Evolutionary conservation across 768 basidiomycete species (phyloP).

Genomic region (Suillus ampliporus): DNA sequence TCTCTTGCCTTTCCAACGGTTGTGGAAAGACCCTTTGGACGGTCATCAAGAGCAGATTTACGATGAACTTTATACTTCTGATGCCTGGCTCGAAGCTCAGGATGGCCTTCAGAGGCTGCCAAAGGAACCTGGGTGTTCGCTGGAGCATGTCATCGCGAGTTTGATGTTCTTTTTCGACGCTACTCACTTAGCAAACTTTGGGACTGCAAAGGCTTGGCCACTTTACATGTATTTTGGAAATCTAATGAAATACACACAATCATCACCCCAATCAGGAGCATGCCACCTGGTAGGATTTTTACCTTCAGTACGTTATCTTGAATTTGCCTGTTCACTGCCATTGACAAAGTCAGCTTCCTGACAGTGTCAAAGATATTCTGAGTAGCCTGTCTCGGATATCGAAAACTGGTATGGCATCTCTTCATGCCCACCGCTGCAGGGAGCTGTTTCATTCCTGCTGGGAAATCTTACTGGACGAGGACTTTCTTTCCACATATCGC

Average conservation of each 20-base stretch:
- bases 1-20: conserved; percentile 27
- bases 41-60: conserved; percentile 17
- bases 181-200: conserved; percentile 37
- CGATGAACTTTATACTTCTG: conserved; percentile 26
- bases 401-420: too few species aligned
- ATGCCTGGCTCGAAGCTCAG: conserved; percentile 22
- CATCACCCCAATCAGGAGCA: too few species aligned
- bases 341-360: too few species aligned
- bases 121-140: conserved; percentile 15
- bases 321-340: too few species aligned
- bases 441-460: too few species aligned
- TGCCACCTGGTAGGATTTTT: too few species aligned
- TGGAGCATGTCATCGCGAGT: conserved; percentile 15
- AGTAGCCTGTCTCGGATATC: too few species aligned
- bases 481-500: too few species aligned
- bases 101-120: conserved; percentile 21
- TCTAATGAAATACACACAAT: conserved; percentile 24
- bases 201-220: conserved; percentile 31
- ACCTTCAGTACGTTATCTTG: too few species aligned
- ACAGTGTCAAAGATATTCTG: too few species aligned
- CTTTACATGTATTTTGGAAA: conserved; percentile 28
- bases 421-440: too few species aligned
- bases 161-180: conserved; percentile 18
- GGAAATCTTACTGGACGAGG: too few species aligned
- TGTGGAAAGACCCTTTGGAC: conserved; percentile 13